phyloP scores from a whole-genome alignment of 1,284 basidiomycete genomes.

The Apiotrichum siamense region DNA sequence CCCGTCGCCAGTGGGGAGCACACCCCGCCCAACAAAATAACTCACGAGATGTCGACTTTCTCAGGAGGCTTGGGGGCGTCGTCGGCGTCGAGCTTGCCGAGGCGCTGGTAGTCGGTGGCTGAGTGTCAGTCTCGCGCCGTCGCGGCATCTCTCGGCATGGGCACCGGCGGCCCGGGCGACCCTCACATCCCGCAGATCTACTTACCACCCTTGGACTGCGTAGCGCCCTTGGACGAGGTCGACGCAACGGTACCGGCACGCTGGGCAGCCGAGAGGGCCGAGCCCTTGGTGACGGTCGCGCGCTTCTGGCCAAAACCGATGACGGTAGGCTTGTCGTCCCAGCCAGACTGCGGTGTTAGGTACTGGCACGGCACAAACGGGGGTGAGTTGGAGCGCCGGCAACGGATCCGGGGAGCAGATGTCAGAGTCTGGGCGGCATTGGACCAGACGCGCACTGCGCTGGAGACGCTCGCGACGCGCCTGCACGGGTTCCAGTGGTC shows the following conservation, averaged over 20 bases:
- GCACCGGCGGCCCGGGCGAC: background rate
- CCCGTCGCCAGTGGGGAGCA: no score
- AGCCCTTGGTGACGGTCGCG: slow-evolving; percentile 17
- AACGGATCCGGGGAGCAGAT: no score
- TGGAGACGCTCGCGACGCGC: no score
- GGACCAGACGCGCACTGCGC: no score
- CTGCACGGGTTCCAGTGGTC: no score
- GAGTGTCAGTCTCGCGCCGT: background rate
- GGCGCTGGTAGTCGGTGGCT: slow-evolving; percentile 88
- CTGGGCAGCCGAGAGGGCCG: slow-evolving; percentile 31
- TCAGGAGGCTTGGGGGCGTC: slow-evolving; percentile 94
- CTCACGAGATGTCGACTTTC: slow-evolving; percentile 57
- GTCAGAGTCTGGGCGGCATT: no score
- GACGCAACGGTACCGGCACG: slow-evolving; percentile 20
- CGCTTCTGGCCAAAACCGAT: slow-evolving; percentile 41
- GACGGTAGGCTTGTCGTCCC: slow-evolving; percentile 38
- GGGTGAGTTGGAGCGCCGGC: no score
- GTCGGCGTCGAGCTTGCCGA: slow-evolving; percentile 88
- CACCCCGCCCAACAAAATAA: no score
- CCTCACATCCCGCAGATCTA: slow-evolving; percentile 1
- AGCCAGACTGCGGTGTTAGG: slow-evolving; percentile 29
- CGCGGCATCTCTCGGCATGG: background rate
- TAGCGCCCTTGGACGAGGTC: slow-evolving; percentile 18
- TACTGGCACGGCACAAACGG: no score
- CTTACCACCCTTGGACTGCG: slow-evolving; percentile 11